phyloP scores from a whole-genome alignment of 305 asterid species.

The Withania somnifera region DNA sequence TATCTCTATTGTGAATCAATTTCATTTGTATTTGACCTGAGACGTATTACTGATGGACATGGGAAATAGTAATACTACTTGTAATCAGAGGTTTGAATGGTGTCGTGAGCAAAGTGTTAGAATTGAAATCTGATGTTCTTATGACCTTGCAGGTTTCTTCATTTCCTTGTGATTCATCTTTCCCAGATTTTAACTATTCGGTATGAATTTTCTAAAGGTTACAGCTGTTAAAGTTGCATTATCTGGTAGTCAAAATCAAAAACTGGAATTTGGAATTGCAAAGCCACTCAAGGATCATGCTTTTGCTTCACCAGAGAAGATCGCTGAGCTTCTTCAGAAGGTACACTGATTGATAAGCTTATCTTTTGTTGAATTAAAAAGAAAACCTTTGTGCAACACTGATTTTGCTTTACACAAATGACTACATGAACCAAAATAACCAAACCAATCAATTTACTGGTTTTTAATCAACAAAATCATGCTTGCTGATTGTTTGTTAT shows the following conservation, averaged over 20 bases:
- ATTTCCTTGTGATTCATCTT: background rate
- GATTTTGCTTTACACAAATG: background rate
- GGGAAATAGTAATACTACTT: background rate
- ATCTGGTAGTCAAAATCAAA: constrained; percentile 54
- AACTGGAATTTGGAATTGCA: constrained; percentile 45
- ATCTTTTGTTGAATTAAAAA: background rate
- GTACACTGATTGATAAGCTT: constrained; percentile 23
- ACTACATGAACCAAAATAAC: background rate
- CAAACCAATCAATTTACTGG: background rate
- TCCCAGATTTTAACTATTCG: background rate
- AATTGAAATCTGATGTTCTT: background rate
- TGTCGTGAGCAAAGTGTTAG: background rate
- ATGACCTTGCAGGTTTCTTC: background rate
- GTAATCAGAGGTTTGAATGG: background rate
- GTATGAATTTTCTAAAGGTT: constrained; percentile 40
- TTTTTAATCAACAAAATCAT: background rate
- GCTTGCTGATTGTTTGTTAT: background rate
- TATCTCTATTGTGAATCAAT: background rate
- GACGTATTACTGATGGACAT: background rate
- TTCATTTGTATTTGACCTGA: constrained; percentile 30
- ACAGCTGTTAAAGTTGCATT: constrained; percentile 89
- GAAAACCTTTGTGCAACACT: background rate
- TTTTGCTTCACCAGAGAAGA: constrained; percentile 90
- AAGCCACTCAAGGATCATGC: constrained; percentile 93
- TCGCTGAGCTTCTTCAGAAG: constrained; percentile 83